Base-by-base conservation (phyloP, 495 filamentous ascomycete genomes). In the Sabuloglossum arenarium region DNA sequence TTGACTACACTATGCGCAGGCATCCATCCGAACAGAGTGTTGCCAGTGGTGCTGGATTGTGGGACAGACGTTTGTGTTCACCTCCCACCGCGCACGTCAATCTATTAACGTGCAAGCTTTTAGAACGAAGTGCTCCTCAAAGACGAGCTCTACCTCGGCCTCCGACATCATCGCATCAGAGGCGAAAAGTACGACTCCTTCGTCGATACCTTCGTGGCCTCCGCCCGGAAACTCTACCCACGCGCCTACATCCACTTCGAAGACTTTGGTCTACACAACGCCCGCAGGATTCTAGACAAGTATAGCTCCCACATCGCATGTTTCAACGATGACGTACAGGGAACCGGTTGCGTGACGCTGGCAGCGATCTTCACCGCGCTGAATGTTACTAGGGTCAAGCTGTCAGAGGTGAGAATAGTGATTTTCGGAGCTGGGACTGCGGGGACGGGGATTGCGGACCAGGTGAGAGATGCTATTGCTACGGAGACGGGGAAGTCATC, bases 241-340 rank as follows among this genome's bases (percentile, higher is more conserved):
- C 79, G 75, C 37, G 88, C 88, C 0, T 88, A 87, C 62, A 81
- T 94, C 29, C 88, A 94, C 59, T 94, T 93, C 45, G 77, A 81
- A 64, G 78, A 81, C 59, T 80, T 81, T 63, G 78, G 77, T 14
- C 63, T 79, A 2, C 61, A 59, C 1, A 81, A 81, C 61, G 78
- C 78, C 0, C 65, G 81, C 30, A 73, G 82, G 21, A 78, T 94
- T 4, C 70, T 94, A 8, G 84, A 94, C 56, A 79, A 75, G 32
- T 93, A 86, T 60, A 71, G 79, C 5, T 70, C 79, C 0, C 58
- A 82, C 23, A 79, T 93, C 6, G 71, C 88, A 0, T 94, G 87
- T 65, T 91, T 94, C 73, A 94, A 94, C 58, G 88, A 94, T 54
- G 88, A 94, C 67, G 81, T 94, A 0, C 88, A 94, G 64, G 88